Conservation (phyloP, 352 stramenopile species). For the Globisporangium camurandrum region DNA sequence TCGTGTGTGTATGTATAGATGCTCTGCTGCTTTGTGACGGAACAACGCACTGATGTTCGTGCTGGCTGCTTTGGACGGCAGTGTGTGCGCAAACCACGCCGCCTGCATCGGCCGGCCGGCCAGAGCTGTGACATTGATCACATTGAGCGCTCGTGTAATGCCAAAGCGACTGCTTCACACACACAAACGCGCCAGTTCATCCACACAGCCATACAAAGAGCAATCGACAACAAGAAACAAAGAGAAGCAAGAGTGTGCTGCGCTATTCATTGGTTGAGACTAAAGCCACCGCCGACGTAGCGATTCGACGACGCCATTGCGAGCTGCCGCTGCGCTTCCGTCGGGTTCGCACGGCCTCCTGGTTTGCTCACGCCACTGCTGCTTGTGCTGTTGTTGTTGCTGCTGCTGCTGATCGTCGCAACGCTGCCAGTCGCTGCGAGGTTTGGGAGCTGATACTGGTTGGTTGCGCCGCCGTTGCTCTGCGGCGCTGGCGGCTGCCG, state of each 20-base stretch:
- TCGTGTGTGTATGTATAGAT: too few relatives aligned
- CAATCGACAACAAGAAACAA: neutral
- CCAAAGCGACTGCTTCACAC: neutral
- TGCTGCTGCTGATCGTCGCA: conserved; percentile 22
- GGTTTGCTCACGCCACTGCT: neutral
- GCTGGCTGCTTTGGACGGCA: neutral
- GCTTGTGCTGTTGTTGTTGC: conserved; percentile 5
- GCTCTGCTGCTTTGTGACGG: too few relatives aligned
- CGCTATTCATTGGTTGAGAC: conserved; percentile 80
- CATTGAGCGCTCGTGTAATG: neutral
- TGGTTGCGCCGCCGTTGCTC: neutral
- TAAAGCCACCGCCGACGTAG: conserved; percentile 91
- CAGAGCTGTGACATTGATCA: neutral
- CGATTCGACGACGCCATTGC: conserved; percentile 81
- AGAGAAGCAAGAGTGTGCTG: neutral
- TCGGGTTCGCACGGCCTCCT: conserved; percentile 23
- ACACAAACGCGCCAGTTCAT: neutral
- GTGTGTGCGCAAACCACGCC: neutral
- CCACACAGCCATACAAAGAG: too few relatives aligned
- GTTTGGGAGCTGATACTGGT: conserved; percentile 27
- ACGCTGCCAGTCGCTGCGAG: conserved; percentile 14
- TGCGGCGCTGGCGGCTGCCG: conserved; percentile 9
- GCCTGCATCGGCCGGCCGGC: neutral
- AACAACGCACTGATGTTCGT: neutral
- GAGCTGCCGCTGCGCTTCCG: conserved; percentile 78